These are phyloP conservation scores for Aspergillus steynii DNA, from an alignment of 495 filamentous ascomycete genomes.

Conservation along the genomic window DNA sequence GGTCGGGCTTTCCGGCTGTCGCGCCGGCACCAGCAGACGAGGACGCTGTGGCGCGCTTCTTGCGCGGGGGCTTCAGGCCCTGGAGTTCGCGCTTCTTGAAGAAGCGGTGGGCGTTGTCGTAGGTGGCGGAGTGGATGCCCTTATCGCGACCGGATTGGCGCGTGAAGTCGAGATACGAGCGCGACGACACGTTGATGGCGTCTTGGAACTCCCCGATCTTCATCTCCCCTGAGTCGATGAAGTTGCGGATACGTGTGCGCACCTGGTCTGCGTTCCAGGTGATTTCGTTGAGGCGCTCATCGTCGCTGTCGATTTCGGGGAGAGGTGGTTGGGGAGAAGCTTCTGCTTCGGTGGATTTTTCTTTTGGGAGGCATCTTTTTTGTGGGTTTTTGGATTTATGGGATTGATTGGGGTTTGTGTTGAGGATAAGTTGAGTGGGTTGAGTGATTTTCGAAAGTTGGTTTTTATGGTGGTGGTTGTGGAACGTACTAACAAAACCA, in stretches of 20 bases:
- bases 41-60: background rate
- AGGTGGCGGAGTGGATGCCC: conserved; percentile 13
- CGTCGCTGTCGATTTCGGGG: conserved; percentile 9
- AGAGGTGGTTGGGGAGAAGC: too few species aligned
- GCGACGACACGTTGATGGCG: conserved; percentile 6
- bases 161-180: conserved; percentile 14
- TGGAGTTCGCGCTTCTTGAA: conserved; percentile 11
- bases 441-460: too few species aligned
- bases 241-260: conserved; percentile 12
- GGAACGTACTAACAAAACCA: too few species aligned
- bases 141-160: conserved; percentile 10
- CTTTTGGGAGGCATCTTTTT: too few species aligned
- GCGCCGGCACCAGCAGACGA: too few species aligned
- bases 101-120: conserved; percentile 3
- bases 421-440: too few species aligned
- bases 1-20: conserved; percentile 1
- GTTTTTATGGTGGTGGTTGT: too few species aligned
- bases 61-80: conserved; percentile 6
- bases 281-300: conserved; percentile 1
- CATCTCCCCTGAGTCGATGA: conserved; percentile 16
- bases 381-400: too few species aligned
- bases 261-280: conserved; percentile 10
- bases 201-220: conserved; percentile 13
- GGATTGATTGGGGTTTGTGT: too few species aligned
- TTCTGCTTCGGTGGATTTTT: too few species aligned